phyloP scores from a whole-genome alignment of 1,284 basidiomycete species.

The Marasmius oreades region DNA sequence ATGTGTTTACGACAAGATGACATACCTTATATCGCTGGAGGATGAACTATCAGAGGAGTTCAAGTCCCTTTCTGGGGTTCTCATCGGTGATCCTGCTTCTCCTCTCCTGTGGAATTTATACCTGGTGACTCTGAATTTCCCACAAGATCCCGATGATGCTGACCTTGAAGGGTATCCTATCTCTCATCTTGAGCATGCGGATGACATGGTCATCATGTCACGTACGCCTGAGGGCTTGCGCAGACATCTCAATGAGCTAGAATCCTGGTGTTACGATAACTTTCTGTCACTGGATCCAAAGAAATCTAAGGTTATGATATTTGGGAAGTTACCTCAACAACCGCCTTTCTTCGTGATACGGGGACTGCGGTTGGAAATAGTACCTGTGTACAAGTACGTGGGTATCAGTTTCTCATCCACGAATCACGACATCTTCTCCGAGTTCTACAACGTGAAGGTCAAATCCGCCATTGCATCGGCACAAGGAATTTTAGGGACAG shows the following conservation, averaged over 20 bases:
- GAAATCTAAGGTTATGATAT: conserved; percentile 22
- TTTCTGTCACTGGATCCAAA: conserved; percentile 23
- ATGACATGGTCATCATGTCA: conserved; percentile 29
- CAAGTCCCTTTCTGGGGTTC: conserved; percentile 20
- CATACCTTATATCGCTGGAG: background rate
- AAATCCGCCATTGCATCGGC: no score
- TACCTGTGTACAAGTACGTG: conserved; percentile 10
- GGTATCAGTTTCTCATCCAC: conserved; percentile 5
- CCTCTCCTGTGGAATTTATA: conserved; percentile 31
- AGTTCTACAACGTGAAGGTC: conserved; percentile 5
- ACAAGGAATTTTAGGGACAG: background rate
- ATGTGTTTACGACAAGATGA: background rate
- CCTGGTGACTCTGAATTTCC: conserved; percentile 23
- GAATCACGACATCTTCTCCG: conserved; percentile 1
- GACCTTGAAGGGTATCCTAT: no score
- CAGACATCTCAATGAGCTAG: conserved; percentile 20
- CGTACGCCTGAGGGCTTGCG: conserved; percentile 21
- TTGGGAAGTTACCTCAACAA: conserved; percentile 10
- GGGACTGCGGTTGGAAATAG: background rate
- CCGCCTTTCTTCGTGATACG: background rate
- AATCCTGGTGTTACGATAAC: conserved; percentile 19
- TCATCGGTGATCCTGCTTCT: conserved; percentile 29
- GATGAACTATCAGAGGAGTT: background rate
- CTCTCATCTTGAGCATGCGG: no score
- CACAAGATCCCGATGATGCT: conserved; percentile 25